Evolutionary conservation across 768 basidiomycete genomes (phyloP).

Genomic region (Stropharia rugosoannulata): DNA sequence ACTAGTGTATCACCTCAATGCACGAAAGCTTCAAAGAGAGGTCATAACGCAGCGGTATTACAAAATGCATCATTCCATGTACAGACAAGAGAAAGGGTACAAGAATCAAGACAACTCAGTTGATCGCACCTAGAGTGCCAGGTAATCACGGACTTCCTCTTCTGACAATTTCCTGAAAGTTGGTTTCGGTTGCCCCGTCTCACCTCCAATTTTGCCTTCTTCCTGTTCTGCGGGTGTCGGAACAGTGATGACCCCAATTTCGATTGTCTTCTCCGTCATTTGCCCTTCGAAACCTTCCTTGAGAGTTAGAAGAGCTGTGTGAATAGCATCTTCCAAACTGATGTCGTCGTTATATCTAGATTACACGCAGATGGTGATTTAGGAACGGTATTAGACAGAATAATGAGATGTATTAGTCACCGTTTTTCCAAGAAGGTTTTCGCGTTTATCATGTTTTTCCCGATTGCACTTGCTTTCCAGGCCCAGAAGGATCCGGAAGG

Average conservation of each 20-base stretch:
- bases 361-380: constrained; percentile 20
- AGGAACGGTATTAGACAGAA: constrained; percentile 12
- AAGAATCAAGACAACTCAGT: constrained; percentile 15
- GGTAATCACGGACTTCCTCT: constrained; percentile 96
- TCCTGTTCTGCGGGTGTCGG: constrained; percentile 72
- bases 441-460: constrained; percentile 99
- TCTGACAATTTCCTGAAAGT: constrained; percentile 95
- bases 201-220: constrained; percentile 67
- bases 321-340: constrained; percentile 97
- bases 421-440: constrained; percentile 99
- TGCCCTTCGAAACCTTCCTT: constrained; percentile 99
- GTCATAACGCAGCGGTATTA: constrained; percentile 7
- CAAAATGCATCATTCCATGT: constrained; percentile 14
- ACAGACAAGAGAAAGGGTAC: constrained; percentile 20
- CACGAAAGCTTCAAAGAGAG: not conserved
- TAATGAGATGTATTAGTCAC: constrained; percentile 41
- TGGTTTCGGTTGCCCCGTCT: constrained; percentile 71
- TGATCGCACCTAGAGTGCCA: constrained; percentile 62
- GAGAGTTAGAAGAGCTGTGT: constrained; percentile 94
- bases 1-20: constrained; percentile 1
- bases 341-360: constrained; percentile 97
- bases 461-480: constrained; percentile 99
- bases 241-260: constrained; percentile 95
- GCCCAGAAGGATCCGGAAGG: constrained; percentile 99
- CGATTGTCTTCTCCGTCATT: constrained; percentile 99